Conservation (phyloP, 78 protist species). For the Neovahlkampfia damariscottae region DNA sequence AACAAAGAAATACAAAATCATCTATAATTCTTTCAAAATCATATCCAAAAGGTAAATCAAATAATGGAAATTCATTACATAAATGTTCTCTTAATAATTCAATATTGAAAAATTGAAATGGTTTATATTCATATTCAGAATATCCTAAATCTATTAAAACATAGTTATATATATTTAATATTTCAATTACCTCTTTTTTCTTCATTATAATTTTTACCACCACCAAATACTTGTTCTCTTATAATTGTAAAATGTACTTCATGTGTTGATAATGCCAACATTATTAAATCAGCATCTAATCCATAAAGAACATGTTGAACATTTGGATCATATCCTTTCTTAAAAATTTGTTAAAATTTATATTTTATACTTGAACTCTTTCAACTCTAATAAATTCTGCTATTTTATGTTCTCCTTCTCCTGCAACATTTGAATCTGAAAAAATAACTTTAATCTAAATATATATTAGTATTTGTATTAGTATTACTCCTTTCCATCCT, state of each 20-base stretch:
- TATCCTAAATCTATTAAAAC: not conserved
- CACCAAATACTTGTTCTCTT: conserved; percentile 61
- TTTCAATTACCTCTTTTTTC: conserved; percentile 3
- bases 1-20: conserved; percentile 92
- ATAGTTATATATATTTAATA: not conserved
- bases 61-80: conserved; percentile 8
- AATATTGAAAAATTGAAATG: conserved; percentile 22
- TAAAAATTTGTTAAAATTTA: no score
- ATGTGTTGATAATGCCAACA: conserved; percentile 96
- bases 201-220: not conserved
- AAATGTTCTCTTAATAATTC: conserved; percentile 25
- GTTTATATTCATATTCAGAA: not conserved
- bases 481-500: conserved; percentile 63
- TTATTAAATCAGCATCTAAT: conserved; percentile 98
- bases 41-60: conserved; percentile 24
- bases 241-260: conserved; percentile 89
- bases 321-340: conserved; percentile 74
- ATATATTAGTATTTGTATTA: no score
- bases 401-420: conserved; percentile 99
- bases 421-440: conserved; percentile 56
- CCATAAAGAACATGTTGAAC: conserved; percentile 70
- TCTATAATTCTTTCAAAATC: conserved; percentile 88
- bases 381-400: conserved; percentile 87
- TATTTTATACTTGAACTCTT: conserved; percentile 42
- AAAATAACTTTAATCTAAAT: conserved; percentile 56